Base-by-base conservation (phyloP, 495 filamentous ascomycete species). In the Mycothermus thermophilus region DNA sequence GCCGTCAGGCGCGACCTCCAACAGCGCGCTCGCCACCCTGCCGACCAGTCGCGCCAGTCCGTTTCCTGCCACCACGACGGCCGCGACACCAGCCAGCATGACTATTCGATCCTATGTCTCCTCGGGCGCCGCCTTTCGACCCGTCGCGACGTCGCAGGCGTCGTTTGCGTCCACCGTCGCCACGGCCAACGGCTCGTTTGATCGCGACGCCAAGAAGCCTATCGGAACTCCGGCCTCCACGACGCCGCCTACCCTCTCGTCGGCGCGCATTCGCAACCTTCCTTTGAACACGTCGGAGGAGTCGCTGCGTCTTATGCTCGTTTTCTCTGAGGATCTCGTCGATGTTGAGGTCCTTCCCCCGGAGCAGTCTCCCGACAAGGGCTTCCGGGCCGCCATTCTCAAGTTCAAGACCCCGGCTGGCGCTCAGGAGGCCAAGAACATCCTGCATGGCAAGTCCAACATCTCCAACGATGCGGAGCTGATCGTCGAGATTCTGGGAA, bases 321-420 rank as follows among this genome's bases (percentile, higher is more conserved):
- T 90, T 10, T 92, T 86, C 52, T 81, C 83, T 17, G 82, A 90
- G 48, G 84, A 87, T 34, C 67, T 92, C 21, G 58, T 83, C 33
- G 72, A 78, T 43, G 71, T 75, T 32, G 79, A 88, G 38, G 71
- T 92, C 42, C 59, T 88, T 45, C 63, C 71, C 5, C 41, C 64
- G 25, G 79, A 83, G 5, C 60, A 67, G 33, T 68, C 75, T 5
- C 73, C 80, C 37, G 83, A 92, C 47, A 57, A 63, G n/a, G 75
- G 76, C 13, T 86, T 77, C 51, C 59, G 74, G 21, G 76, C 76
- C 25, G 86, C 84, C 30, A 61, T 92, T 32, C 74, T 85, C 37
- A 74, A 67, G 38, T 93, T 94, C 60, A 69, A 71, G 41, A 71
- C 74, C 18, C 47, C 74, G 38, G 64, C 66, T 13, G 83, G 79